Percentiles rank a stretch among this genome's conserved stretches.
phyloP scores from a whole-genome alignment of 2,329 filamentous ascomycete species.

The Colletotrichum musicola region DNA sequence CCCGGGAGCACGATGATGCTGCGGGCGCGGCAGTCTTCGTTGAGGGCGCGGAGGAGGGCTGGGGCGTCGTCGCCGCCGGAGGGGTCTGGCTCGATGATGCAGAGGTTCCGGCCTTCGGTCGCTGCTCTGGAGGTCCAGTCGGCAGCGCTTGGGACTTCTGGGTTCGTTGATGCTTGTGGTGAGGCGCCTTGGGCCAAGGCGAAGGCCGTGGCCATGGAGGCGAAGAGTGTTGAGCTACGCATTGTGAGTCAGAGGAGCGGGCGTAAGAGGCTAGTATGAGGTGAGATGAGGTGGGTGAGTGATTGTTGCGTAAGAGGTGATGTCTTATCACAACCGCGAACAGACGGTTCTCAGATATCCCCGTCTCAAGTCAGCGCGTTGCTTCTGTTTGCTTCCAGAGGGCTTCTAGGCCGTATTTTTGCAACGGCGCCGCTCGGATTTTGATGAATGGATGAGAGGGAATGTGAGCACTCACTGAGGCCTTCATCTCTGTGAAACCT shows the following conservation, averaged over 20 bases:
- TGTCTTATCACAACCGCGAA: slow-evolving; percentile 12
- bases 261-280: not conserved
- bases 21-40: slow-evolving; percentile 45
- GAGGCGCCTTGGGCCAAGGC: not conserved
- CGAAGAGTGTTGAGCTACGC: slow-evolving; percentile 19
- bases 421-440: not conserved
- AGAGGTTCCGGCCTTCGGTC: slow-evolving; percentile 47
- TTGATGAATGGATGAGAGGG: not conserved
- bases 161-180: not conserved
- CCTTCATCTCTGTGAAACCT: slow-evolving; percentile 21
- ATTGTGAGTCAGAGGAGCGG: slow-evolving; percentile 1
- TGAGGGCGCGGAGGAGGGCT: slow-evolving; percentile 49
- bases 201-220: not conserved
- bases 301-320: not conserved
- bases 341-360: not conserved
- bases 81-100: slow-evolving; percentile 45
- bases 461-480: not conserved
- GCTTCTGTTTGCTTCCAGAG: not conserved
- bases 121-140: slow-evolving; percentile 52
- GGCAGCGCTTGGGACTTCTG: not conserved
- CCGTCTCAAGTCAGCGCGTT: not conserved
- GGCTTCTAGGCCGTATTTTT: not conserved
- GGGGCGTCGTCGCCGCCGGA: slow-evolving; percentile 48
- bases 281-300: not conserved
- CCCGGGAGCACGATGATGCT: slow-evolving; percentile 50